phyloP scores from a whole-genome alignment of 768 basidiomycete genomes.

The Rhizopogon roseolus region DNA sequence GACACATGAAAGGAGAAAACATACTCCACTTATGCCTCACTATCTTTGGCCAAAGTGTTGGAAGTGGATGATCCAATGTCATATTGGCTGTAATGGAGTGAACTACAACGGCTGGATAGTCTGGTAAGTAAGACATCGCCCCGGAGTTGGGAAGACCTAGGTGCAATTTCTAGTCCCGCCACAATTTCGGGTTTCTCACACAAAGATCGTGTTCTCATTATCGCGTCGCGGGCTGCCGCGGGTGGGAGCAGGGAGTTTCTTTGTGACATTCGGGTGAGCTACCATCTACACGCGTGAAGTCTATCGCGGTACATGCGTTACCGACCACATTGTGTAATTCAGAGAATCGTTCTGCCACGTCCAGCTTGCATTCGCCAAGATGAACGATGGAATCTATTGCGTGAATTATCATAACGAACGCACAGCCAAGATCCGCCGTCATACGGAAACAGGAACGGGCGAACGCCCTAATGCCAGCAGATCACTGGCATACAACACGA shows the following conservation, averaged over 20 bases:
- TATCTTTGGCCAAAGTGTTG: too few species aligned
- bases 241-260: slow-evolving; percentile 77
- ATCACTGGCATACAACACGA: slow-evolving; percentile 17
- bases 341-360: slow-evolving; percentile 95
- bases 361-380: slow-evolving; percentile 94
- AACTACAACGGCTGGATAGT: too few species aligned
- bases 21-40: too few species aligned
- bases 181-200: too few species aligned
- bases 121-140: too few species aligned
- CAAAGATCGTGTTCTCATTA: too few species aligned
- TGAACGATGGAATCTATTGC: slow-evolving; percentile 65
- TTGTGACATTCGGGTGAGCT: slow-evolving; percentile 93
- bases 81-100: too few species aligned
- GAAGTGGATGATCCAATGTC: too few species aligned
- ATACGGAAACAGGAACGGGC: slow-evolving; percentile 69
- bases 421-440: slow-evolving; percentile 86
- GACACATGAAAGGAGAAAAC: too few species aligned
- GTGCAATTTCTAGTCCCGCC: too few species aligned
- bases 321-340: slow-evolving; percentile 4
- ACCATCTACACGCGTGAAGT: slow-evolving; percentile 1
- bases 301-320: background rate
- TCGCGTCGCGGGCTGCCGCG: too few species aligned
- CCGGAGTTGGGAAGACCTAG: too few species aligned
- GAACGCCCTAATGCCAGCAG: slow-evolving; percentile 26
- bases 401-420: slow-evolving; percentile 98